Evolutionary conservation across 495 filamentous ascomycete species (phyloP).

Genomic region (Daldinia bambusicola): DNA sequence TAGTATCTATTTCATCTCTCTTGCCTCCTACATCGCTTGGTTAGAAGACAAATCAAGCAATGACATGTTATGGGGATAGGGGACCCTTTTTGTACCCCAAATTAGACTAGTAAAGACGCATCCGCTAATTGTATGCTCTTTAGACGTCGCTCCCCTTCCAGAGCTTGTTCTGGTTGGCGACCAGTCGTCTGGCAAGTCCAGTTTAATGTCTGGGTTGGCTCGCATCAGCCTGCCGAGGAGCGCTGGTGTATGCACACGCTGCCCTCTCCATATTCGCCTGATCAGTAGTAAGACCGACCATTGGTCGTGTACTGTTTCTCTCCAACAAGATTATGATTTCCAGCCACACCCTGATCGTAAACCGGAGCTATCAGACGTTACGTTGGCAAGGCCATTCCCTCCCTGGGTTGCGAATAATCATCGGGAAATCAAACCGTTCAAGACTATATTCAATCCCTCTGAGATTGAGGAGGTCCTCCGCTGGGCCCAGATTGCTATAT

Average conservation of each 20-base stretch:
- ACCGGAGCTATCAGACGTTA: constrained; percentile 54
- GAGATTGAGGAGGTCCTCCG: constrained; percentile 68
- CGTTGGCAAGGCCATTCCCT: constrained; percentile 53
- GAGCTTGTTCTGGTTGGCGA: constrained; percentile 84
- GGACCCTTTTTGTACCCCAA: too few species aligned
- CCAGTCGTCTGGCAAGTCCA: constrained; percentile 82
- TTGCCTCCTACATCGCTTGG: neutral
- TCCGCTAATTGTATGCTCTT: constrained; percentile 6
- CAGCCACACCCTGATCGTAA: constrained; percentile 42
- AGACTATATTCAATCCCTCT: constrained; percentile 52
- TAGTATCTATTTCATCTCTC: neutral
- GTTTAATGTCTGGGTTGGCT: constrained; percentile 80
- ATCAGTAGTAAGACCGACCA: constrained; percentile 55
- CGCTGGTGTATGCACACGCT: constrained; percentile 77
- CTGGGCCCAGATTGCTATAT: constrained; percentile 76
- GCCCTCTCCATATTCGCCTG: constrained; percentile 81
- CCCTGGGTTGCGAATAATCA: constrained; percentile 55
- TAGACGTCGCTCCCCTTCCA: constrained; percentile 68
- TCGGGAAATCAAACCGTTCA: constrained; percentile 53
- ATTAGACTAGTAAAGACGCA: too few species aligned
- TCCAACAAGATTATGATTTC: constrained; percentile 68
- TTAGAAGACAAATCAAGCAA: neutral
- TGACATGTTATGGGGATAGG: neutral
- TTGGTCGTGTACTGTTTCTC: constrained; percentile 68
- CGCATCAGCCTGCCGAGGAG: constrained; percentile 79